Evolutionary conservation across 345 rosid species (phyloP).

Genomic region (Syzygium oleosum): DNA sequence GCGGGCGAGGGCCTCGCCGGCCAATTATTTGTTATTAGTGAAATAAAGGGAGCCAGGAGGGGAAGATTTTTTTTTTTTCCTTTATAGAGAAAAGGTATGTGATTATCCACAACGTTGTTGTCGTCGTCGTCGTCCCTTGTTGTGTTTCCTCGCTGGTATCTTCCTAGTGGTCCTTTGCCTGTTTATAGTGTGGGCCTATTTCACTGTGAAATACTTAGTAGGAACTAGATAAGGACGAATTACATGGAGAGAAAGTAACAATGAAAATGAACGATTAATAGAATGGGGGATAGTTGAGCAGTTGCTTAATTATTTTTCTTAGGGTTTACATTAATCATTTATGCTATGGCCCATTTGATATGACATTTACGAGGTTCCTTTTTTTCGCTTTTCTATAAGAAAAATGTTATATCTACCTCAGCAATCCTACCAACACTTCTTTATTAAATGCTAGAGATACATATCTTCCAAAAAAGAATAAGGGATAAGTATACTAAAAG

Average conservation of each 20-base stretch:
- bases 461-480: neutral
- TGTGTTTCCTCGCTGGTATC: neutral
- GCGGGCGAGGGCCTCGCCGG: too few species aligned
- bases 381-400: accelerated
- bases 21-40: too few species aligned
- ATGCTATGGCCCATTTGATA: neutral
- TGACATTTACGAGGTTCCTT: neutral
- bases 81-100: neutral
- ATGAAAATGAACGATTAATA: neutral
- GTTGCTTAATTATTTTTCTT: neutral
- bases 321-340: neutral
- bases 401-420: neutral
- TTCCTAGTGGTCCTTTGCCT: neutral
- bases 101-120: neutral
- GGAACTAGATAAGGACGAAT: too few species aligned
- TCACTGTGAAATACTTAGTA: neutral
- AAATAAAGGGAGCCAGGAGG: too few species aligned
- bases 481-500: neutral
- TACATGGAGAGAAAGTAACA: neutral
- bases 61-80: neutral
- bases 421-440: neutral
- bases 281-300: neutral
- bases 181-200: neutral
- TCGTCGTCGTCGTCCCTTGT: neutral
- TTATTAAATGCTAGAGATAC: neutral